Conservation (phyloP, 305 asterid genomes). For the Fraxinus platypoda region DNA sequence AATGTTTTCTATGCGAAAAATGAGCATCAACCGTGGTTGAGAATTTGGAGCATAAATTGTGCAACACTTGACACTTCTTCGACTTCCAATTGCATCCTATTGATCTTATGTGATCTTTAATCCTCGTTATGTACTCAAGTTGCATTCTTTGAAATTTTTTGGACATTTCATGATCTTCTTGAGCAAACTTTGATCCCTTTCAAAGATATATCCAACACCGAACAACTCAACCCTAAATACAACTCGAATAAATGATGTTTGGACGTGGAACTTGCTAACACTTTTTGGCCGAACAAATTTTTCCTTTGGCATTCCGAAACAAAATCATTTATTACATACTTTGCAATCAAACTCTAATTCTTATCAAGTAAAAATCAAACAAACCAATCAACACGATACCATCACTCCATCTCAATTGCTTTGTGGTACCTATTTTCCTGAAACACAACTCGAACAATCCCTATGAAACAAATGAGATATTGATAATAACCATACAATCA, state of each 20-base stretch:
- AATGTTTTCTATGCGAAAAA: background rate
- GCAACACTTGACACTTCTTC: background rate
- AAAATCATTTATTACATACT: background rate
- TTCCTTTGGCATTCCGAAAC: background rate
- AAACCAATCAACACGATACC: background rate
- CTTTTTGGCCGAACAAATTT: background rate
- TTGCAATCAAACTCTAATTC: background rate
- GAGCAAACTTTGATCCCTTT: background rate
- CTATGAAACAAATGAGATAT: background rate
- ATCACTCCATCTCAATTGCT: background rate
- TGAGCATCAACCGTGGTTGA: background rate
- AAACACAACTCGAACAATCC: background rate
- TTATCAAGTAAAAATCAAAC: background rate
- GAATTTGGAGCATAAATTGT: background rate
- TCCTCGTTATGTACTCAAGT: background rate
- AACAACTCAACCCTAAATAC: background rate
- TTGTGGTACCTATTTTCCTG: background rate
- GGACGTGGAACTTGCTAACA: background rate
- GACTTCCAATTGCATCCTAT: background rate
- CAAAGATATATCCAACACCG: background rate
- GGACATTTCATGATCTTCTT: background rate
- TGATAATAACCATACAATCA: background rate
- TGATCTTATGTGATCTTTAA: background rate
- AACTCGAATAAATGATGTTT: background rate
- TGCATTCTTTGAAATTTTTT: background rate